A percentile compares a stretch with the other conserved stretches of the same genome.
These are phyloP conservation scores for Coprinellus aureogranulatus DNA, from an alignment of 768 basidiomycete genomes.

Conservation along the genomic window DNA sequence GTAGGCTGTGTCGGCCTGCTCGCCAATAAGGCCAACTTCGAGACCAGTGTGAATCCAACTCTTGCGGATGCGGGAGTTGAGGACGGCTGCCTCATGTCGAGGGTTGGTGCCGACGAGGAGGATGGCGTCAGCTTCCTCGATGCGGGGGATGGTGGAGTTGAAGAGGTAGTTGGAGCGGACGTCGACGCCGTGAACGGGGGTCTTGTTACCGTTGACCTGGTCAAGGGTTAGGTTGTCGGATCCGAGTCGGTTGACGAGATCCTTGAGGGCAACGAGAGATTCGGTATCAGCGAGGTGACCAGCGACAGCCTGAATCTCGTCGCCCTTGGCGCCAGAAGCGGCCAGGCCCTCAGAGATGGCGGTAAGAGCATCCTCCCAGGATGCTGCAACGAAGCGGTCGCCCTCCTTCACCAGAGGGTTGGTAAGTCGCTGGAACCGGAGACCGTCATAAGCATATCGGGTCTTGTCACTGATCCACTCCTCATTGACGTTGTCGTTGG, in stretches of 20 bases:
- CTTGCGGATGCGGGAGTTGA: slow-evolving; percentile 96
- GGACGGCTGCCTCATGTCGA: slow-evolving; percentile 92
- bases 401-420: slow-evolving; percentile 86
- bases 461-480: slow-evolving; percentile 99
- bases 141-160: slow-evolving; percentile 86
- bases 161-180: slow-evolving; percentile 95
- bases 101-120: slow-evolving; percentile 96
- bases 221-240: slow-evolving; percentile 92
- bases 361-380: slow-evolving; percentile 87
- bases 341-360: slow-evolving; percentile 77
- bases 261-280: slow-evolving; percentile 89
- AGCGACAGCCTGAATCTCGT: slow-evolving; percentile 94
- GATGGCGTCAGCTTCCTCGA: slow-evolving; percentile 89
- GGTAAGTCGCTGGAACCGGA: slow-evolving; percentile 92
- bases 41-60: slow-evolving; percentile 86
- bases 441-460: slow-evolving; percentile 92
- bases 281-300: slow-evolving; percentile 94
- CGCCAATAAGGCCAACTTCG: slow-evolving; percentile 87
- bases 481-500: slow-evolving; percentile 98
- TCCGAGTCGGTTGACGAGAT: slow-evolving; percentile 87
- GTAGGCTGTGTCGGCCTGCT: slow-evolving; percentile 87
- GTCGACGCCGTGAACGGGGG: slow-evolving; percentile 81
- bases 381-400: slow-evolving; percentile 86
- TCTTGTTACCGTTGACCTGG: slow-evolving; percentile 59
- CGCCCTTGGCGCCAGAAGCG: slow-evolving; percentile 75